Evolutionary conservation across 805 yeast genomes (phyloP), one percentile per base, ranked within the genome.

Genomic region (Yarrowia keelungensis): DNA sequence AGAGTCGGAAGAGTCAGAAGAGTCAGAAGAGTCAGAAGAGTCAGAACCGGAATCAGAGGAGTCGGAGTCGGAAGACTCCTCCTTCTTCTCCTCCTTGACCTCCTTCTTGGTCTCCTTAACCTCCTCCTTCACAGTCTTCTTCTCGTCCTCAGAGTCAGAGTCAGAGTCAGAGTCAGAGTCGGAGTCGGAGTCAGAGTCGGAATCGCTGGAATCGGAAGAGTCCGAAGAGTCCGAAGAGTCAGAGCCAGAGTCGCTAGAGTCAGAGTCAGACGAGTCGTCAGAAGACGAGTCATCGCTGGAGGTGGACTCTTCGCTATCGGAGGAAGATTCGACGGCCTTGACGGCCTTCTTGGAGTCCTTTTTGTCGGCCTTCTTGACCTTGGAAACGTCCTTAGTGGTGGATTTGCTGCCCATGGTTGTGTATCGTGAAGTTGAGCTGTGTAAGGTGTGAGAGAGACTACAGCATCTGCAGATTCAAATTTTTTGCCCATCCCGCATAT

Each of bases 271-370:
- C 8, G 53, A 49, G 11, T 49, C 53, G 8, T 56, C 58, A 39
- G 45, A 9, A 39, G 62, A 56, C 47, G 19, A 19, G 19, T 56
- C 62, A 56, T 46, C 50, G 45, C 59, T 53, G 36, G 72, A 61
- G 39, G 70, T 36, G 70, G 71, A 19, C 46, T 47, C 56, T 45
- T 75, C 74, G 26, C 79, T 70, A 35, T 72, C 74, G 19, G 81
- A 76, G 68, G 71, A 72, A 47, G 79, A 73, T 41, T 56, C 62
- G 12, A 35, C 51, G 12, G 65, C 51, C 65, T 59, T 59, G 42
- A 45, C 51, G 67, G 59, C 39, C 65, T 58, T 58, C 50, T 59
- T 59, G 50, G 51, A 32, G 51, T 59, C 65, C 51, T 59, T 59
- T 19, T 59, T 59, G 65, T 32, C 41, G 65, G 42, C 65, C 65